Conservation (phyloP, 148 eudicot genomes). For the Talinum fruticosum region DNA sequence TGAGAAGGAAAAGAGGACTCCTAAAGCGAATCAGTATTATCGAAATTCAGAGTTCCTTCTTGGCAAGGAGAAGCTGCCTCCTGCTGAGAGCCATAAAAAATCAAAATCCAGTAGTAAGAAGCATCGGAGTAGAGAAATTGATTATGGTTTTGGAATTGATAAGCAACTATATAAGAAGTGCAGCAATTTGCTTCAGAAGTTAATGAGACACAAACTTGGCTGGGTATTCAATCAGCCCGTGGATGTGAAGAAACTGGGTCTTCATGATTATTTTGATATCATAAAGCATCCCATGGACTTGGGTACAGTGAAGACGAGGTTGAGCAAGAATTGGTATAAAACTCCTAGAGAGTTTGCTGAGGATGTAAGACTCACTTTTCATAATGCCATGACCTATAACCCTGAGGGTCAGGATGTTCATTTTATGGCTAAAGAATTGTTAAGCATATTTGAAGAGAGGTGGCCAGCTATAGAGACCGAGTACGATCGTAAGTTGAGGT, state of each 20-base stretch:
- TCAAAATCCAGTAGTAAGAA: constrained; percentile 17
- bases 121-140: constrained; percentile 39
- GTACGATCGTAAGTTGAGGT: constrained; percentile 48
- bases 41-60: constrained; percentile 71
- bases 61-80: constrained; percentile 70
- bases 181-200: constrained; percentile 58
- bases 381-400: constrained; percentile 84
- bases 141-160: constrained; percentile 40
- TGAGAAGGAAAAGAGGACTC: constrained; percentile 92
- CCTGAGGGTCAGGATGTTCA: constrained; percentile 89
- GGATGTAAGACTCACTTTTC: constrained; percentile 88
- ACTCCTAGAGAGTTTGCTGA: constrained; percentile 83
- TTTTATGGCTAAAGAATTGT: constrained; percentile 64
- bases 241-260: constrained; percentile 58
- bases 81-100: constrained; percentile 45
- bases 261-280: constrained; percentile 76
- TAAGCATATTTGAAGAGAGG: constrained; percentile 61
- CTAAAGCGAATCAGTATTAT: constrained; percentile 77
- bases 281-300: constrained; percentile 93
- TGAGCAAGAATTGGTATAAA: constrained; percentile 70
- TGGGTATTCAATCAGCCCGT: constrained; percentile 92
- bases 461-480: constrained; percentile 64
- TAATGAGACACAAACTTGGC: constrained; percentile 78
- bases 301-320: constrained; percentile 70
- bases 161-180: constrained; percentile 64